phyloP scores from a whole-genome alignment of 2,329 filamentous ascomycete species.

The Colletotrichum scovillei region DNA sequence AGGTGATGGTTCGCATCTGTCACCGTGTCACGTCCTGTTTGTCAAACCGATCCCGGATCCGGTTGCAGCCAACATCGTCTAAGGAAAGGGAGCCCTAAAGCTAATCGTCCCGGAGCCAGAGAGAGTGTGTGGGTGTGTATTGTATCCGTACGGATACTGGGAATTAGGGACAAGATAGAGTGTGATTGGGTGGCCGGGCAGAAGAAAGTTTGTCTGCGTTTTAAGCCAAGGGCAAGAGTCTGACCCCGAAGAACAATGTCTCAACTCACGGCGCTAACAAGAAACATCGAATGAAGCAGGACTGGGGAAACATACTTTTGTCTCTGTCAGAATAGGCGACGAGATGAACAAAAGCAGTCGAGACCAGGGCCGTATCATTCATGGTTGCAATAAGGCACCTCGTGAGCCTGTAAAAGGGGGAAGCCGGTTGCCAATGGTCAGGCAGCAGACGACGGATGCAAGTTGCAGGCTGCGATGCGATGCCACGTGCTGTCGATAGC shows the following conservation, averaged over 20 bases:
- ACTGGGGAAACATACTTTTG: neutral
- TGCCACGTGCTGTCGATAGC: constrained; percentile 14
- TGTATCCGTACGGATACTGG: neutral
- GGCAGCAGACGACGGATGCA: neutral
- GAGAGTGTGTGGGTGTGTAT: neutral
- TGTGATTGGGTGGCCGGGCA: neutral
- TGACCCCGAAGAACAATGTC: constrained; percentile 18
- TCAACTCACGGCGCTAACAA: constrained; percentile 1
- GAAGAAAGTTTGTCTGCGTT: constrained; percentile 3
- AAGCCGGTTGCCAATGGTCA: neutral
- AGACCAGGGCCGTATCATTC: neutral
- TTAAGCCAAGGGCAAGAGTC: neutral
- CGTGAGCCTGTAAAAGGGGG: neutral
- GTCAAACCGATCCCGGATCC: neutral
- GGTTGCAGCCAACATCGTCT: neutral
- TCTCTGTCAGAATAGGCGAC: constrained; percentile 8
- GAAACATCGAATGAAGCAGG: constrained; percentile 21
- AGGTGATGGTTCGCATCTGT: neutral
- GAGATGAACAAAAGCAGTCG: neutral
- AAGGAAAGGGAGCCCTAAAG: neutral
- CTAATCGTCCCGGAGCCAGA: neutral
- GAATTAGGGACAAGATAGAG: neutral
- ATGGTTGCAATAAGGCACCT: neutral
- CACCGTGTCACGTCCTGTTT: neutral
- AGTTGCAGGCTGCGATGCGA: neutral